Conservation (phyloP, 495 filamentous ascomycete species). For the Penicillium argentinense region DNA sequence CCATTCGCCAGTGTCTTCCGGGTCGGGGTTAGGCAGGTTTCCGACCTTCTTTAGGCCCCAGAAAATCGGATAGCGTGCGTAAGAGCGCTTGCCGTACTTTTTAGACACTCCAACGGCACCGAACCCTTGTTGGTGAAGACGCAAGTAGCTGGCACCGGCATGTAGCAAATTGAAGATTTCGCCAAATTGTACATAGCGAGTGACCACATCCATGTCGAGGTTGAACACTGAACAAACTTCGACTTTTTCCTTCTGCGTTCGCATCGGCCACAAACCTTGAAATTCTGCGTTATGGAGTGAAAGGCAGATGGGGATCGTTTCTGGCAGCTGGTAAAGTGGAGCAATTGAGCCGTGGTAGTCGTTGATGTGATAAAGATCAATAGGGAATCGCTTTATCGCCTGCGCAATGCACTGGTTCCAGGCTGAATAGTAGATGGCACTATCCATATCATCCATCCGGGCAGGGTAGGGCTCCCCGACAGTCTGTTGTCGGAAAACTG, state of each 20-base stretch:
- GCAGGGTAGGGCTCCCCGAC: slow-evolving; percentile 67
- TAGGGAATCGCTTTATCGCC: slow-evolving; percentile 56
- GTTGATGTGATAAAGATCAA: slow-evolving; percentile 79
- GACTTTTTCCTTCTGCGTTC: slow-evolving; percentile 61
- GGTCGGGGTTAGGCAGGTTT: slow-evolving; percentile 73
- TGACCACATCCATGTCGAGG: slow-evolving; percentile 41
- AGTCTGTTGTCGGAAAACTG: slow-evolving; percentile 69
- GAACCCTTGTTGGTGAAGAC: slow-evolving; percentile 72
- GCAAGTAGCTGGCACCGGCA: slow-evolving; percentile 70
- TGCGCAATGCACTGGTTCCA: slow-evolving; percentile 74
- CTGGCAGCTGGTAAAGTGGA: slow-evolving; percentile 67
- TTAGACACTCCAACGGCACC: slow-evolving; percentile 73
- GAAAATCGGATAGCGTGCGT: slow-evolving; percentile 75
- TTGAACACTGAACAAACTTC: slow-evolving; percentile 76
- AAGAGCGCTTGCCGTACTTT: slow-evolving; percentile 74
- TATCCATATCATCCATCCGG: slow-evolving; percentile 73
- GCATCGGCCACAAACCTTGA: slow-evolving; percentile 73
- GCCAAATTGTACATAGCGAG: slow-evolving; percentile 59
- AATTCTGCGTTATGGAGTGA: slow-evolving; percentile 73
- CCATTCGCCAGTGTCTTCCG: slow-evolving; percentile 71
- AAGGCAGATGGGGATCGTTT: slow-evolving; percentile 48
- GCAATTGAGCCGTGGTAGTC: slow-evolving; percentile 77
- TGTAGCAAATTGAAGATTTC: slow-evolving; percentile 72
- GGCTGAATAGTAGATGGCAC: slow-evolving; percentile 70
- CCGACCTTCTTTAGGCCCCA: slow-evolving; percentile 73